phyloP scores from a whole-genome alignment of 345 rosid genomes.

The Salix purpurea region DNA sequence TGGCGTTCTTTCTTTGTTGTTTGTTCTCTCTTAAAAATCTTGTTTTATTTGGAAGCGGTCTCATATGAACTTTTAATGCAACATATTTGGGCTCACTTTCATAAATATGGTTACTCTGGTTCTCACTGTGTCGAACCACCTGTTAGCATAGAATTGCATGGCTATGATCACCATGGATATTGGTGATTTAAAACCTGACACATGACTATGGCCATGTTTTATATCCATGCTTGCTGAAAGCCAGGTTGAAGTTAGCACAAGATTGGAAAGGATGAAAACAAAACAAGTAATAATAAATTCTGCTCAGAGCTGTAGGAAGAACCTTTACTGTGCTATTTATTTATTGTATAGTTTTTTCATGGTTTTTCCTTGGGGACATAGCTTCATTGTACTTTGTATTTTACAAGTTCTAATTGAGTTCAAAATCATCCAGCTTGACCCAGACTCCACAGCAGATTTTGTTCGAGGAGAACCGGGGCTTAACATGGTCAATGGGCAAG shows the following conservation, averaged over 20 bases:
- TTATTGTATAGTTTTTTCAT: neutral
- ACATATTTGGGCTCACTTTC: neutral
- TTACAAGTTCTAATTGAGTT: constrained; percentile 7
- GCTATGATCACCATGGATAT: neutral
- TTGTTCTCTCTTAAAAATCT: too few relatives aligned
- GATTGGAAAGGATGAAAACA: neutral
- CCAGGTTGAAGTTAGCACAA: neutral
- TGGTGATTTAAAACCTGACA: neutral
- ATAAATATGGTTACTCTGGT: neutral
- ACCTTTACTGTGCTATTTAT: neutral
- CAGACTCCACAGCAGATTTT: constrained; percentile 49
- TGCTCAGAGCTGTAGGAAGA: neutral
- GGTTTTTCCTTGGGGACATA: neutral
- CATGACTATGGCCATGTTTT: too few relatives aligned
- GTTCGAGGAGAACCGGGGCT: constrained; percentile 60
- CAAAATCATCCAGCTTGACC: constrained; percentile 52
- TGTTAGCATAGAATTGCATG: neutral
- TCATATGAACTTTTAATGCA: too few relatives aligned
- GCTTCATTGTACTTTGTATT: neutral
- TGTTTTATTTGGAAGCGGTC: too few relatives aligned
- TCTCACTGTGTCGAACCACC: neutral
- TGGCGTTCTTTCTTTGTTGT: neutral
- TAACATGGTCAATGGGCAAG: constrained; percentile 25
- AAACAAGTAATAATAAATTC: neutral
- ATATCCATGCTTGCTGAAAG: too few relatives aligned